Percentiles rank a stretch among this genome's conserved stretches.
phyloP scores from a whole-genome alignment of 495 filamentous ascomycete genomes.

The Articulospora tetracladia region DNA sequence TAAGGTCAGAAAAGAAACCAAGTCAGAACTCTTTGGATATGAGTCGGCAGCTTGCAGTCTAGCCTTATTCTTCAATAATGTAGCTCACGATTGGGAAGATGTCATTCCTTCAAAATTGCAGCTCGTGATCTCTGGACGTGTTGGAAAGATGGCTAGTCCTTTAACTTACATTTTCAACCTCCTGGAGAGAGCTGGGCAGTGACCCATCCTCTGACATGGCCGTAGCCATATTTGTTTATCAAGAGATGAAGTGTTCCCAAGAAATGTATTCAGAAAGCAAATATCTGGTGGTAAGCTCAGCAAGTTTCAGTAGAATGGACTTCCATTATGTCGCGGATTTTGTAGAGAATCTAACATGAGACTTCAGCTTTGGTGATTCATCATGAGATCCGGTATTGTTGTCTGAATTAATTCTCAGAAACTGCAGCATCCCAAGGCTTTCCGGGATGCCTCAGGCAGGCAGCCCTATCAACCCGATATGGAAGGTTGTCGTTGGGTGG shows the following conservation, averaged over 20 bases:
- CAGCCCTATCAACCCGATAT: neutral
- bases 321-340: neutral
- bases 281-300: neutral
- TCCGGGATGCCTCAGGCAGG: neutral
- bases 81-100: neutral
- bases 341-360: neutral
- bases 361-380: neutral
- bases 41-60: too few relatives aligned
- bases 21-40: too few relatives aligned
- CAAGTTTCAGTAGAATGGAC: neutral
- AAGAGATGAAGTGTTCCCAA: conserved; percentile 3
- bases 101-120: neutral
- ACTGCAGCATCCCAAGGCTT: neutral
- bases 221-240: conserved; percentile 2
- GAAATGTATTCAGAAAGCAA: neutral
- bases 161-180: conserved; percentile 37
- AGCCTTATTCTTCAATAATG: too few relatives aligned
- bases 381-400: neutral
- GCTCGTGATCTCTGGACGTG: neutral
- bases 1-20: neutral
- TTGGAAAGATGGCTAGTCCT: neutral
- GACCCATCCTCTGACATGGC: conserved; percentile 19
- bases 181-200: conserved; percentile 33
- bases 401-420: neutral
- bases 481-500: neutral